phyloP scores from a whole-genome alignment of 139 green algal genomes.

The Tetradesmus obliquus region DNA sequence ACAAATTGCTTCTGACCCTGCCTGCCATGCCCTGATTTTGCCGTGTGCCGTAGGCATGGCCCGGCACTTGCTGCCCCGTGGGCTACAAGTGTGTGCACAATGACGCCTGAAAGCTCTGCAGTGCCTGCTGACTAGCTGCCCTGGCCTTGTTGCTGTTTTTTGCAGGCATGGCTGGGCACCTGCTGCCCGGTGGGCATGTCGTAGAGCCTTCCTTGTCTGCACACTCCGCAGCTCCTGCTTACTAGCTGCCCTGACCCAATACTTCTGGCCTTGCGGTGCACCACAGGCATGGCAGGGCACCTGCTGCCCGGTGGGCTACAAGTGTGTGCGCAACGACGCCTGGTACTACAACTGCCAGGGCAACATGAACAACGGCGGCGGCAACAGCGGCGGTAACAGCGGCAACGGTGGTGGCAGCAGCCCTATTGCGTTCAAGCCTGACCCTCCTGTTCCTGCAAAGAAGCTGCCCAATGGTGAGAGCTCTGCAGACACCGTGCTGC shows the following conservation, averaged over 20 bases:
- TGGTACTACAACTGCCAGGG: constrained; percentile 38
- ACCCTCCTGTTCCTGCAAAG: constrained; percentile 36
- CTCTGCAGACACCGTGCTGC: background rate
- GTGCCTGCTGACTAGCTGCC: constrained; percentile 28
- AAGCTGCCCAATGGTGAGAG: background rate
- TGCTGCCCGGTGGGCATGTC: constrained; percentile 2
- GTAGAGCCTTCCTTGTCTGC: too few relatives aligned
- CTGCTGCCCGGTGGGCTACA: constrained; percentile 8
- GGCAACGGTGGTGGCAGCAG: background rate
- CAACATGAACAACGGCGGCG: background rate
- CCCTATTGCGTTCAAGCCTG: background rate
- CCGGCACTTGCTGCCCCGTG: constrained; percentile 2
- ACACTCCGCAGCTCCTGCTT: too few relatives aligned
- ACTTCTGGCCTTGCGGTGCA: background rate
- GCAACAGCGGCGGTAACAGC: background rate
- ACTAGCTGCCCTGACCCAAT: too few relatives aligned
- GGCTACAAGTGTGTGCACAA: constrained; percentile 4
- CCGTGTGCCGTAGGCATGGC: background rate
- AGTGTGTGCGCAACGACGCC: constrained; percentile 17
- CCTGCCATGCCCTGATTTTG: too few relatives aligned
- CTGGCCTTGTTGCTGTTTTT: background rate
- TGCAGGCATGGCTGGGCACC: background rate
- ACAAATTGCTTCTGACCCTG: too few relatives aligned
- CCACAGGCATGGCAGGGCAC: background rate
- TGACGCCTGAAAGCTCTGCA: constrained; percentile 17